Evolutionary conservation across 1,284 basidiomycete genomes (phyloP).

Genomic region (Ustilago sp.): DNA sequence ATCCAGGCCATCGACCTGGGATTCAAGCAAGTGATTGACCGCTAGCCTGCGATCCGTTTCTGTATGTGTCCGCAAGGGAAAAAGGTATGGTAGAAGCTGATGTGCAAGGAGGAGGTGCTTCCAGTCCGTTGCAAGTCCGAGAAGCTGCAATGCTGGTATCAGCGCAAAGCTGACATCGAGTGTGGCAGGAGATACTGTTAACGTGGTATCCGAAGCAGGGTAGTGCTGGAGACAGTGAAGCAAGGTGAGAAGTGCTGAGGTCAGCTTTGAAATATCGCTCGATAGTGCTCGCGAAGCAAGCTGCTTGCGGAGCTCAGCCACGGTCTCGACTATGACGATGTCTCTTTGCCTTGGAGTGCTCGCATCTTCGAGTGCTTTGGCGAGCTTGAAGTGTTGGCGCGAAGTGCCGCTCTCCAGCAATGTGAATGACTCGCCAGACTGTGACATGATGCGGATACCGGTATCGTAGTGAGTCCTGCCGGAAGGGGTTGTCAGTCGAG

Average conservation of each 20-base stretch:
- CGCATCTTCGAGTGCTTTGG: constrained; percentile 44
- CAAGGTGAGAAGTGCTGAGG: constrained; percentile 31
- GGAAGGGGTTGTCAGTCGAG: neutral
- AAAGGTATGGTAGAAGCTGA: constrained; percentile 30
- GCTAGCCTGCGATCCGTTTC: neutral
- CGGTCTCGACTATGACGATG: constrained; percentile 23
- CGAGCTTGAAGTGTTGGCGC: constrained; percentile 51
- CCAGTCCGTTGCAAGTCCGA: constrained; percentile 37
- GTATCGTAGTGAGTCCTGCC: neutral
- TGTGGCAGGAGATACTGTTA: neutral
- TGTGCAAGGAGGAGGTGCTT: constrained; percentile 38
- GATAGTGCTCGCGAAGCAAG: constrained; percentile 20
- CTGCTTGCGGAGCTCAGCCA: constrained; percentile 17
- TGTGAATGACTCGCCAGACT: constrained; percentile 32
- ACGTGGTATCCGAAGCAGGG: constrained; percentile 16
- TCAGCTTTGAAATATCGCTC: constrained; percentile 22
- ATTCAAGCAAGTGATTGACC: neutral
- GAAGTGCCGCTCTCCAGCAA: constrained; percentile 52
- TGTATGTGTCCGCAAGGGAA: neutral
- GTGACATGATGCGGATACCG: constrained; percentile 16
- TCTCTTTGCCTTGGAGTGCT: constrained; percentile 14
- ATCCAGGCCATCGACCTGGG: neutral
- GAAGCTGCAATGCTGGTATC: constrained; percentile 45
- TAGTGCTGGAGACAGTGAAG: constrained; percentile 43
- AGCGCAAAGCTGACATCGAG: constrained; percentile 47